These are phyloP conservation scores for Pythium phragmitis DNA, from an alignment of 352 stramenopile genomes.

Conservation along the genomic window DNA sequence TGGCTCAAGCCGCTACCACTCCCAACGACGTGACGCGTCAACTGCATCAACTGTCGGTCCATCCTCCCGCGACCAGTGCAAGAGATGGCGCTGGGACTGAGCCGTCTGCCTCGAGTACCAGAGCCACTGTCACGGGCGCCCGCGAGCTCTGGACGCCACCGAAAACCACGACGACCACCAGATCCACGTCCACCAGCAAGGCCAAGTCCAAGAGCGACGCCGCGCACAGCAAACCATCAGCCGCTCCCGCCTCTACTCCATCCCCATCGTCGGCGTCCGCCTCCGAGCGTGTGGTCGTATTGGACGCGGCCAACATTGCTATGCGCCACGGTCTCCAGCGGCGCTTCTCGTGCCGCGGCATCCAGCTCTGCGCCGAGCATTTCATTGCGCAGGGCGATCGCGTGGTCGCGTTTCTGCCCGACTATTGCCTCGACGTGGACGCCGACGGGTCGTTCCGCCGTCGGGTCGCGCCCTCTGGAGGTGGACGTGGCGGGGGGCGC, in stretches of 20 bases:
- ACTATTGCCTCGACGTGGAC: conserved; percentile 67
- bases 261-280: neutral
- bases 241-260: neutral
- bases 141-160: conserved; percentile 17
- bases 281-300: conserved; percentile 22
- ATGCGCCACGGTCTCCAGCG: conserved; percentile 78
- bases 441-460: conserved; percentile 43
- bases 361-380: conserved; percentile 72
- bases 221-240: neutral
- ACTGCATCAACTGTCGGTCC: conserved; percentile 4
- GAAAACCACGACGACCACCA: neutral
- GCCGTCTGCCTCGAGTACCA: neutral
- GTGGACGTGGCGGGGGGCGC: conserved; percentile 14
- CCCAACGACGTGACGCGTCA: neutral
- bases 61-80: neutral
- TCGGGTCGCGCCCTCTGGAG: conserved; percentile 7
- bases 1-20: neutral
- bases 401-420: conserved; percentile 81
- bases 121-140: neutral
- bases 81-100: neutral
- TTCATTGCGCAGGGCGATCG: conserved; percentile 68
- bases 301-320: conserved; percentile 66
- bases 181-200: conserved; percentile 15
- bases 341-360: conserved; percentile 72
- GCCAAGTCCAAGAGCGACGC: conserved; percentile 3